Conservation (phyloP, 2,329 filamentous ascomycete species). For the Calonectria hongkongensis region DNA sequence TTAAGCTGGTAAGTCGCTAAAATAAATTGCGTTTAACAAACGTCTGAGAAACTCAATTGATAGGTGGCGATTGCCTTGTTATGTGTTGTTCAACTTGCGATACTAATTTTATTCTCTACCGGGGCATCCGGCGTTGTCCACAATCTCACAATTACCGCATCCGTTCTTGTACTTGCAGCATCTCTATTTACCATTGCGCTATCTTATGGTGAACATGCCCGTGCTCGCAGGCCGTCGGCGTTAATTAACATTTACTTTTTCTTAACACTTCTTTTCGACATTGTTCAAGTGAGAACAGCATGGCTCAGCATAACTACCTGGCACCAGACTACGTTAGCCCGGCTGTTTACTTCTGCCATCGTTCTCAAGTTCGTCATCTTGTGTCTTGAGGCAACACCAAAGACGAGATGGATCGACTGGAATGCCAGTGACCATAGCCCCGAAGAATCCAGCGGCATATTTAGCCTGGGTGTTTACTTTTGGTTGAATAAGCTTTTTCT, state of each 20-base stretch:
- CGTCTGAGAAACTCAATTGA: not conserved
- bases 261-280: slow-evolving; percentile 66
- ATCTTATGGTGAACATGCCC: slow-evolving; percentile 62
- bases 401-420: slow-evolving; percentile 63
- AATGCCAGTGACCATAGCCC: slow-evolving; percentile 61
- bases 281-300: slow-evolving; percentile 64
- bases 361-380: slow-evolving; percentile 60
- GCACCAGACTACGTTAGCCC: slow-evolving; percentile 48
- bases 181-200: slow-evolving; percentile 55
- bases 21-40: not conserved
- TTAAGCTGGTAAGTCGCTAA: slow-evolving; percentile 54
- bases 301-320: slow-evolving; percentile 59
- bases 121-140: slow-evolving; percentile 43
- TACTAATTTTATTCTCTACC: slow-evolving; percentile 57
- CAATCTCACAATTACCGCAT: slow-evolving; percentile 53
- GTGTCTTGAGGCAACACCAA: slow-evolving; percentile 62
- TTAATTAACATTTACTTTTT: slow-evolving; percentile 65
- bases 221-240: slow-evolving; percentile 63
- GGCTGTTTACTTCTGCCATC: slow-evolving; percentile 60
- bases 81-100: slow-evolving; percentile 56
- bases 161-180: slow-evolving; percentile 53
- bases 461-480: slow-evolving; percentile 57
- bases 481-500: slow-evolving; percentile 62
- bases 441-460: slow-evolving; percentile 60
- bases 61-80: slow-evolving; percentile 54